These are phyloP conservation scores for Rhizopogon sp. DNA, from an alignment of 768 basidiomycete species.

Conservation along the genomic window DNA sequence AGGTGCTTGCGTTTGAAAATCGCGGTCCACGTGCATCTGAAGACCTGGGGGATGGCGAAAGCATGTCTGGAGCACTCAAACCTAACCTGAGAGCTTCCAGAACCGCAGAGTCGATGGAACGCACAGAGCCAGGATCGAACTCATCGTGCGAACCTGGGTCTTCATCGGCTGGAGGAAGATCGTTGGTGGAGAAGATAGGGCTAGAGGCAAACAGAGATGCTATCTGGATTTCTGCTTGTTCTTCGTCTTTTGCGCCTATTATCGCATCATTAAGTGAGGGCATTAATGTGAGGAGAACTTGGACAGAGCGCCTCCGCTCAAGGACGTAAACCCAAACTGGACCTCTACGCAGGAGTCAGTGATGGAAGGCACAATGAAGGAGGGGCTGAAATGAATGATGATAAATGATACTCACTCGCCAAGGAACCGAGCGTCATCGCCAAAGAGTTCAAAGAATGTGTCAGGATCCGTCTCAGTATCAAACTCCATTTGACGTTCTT, in stretches of 20 bases:
- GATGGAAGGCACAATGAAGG: background rate
- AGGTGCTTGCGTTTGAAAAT: slow-evolving; percentile 21
- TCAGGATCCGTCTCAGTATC: slow-evolving; percentile 81
- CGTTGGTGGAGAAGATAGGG: slow-evolving; percentile 69
- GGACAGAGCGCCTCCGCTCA: slow-evolving; percentile 75
- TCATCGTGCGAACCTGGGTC: slow-evolving; percentile 26
- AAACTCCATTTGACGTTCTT: slow-evolving; percentile 87
- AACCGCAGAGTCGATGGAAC: slow-evolving; percentile 43
- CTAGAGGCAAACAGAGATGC: slow-evolving; percentile 75
- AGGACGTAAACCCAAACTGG: slow-evolving; percentile 92
- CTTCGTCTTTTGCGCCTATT: slow-evolving; percentile 64
- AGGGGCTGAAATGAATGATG: background rate
- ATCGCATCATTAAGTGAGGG: slow-evolving; percentile 50
- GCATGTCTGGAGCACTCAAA: slow-evolving; percentile 40
- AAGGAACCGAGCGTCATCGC: slow-evolving; percentile 67
- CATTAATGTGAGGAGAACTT: slow-evolving; percentile 77
- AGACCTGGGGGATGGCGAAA: slow-evolving; percentile 29
- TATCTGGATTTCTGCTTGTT: slow-evolving; percentile 77
- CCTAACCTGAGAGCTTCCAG: slow-evolving; percentile 38
- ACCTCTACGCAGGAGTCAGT: slow-evolving; percentile 42
- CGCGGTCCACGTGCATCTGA: slow-evolving; percentile 16
- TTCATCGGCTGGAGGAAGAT: slow-evolving; percentile 46
- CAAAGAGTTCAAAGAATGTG: slow-evolving; percentile 73
- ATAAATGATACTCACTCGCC: slow-evolving; percentile 56
- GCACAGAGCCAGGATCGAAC: slow-evolving; percentile 30